Evolutionary conservation across 768 basidiomycete genomes (phyloP), one percentile per base, ranked within the genome.

Genomic region (Thelephora ganbajun): DNA sequence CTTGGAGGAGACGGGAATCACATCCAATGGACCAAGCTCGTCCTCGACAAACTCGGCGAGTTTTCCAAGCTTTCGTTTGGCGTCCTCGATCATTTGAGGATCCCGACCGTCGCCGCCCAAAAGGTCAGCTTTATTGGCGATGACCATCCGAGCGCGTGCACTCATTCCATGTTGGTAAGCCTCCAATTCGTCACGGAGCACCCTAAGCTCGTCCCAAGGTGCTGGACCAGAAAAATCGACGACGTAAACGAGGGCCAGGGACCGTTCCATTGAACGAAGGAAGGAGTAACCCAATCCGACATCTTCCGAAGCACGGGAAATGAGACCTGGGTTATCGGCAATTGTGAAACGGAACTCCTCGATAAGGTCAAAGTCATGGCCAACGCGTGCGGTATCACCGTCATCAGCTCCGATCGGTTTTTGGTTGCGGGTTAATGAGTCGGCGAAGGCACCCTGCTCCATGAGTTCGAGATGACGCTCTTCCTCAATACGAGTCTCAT

Each of bases 111-210:
- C 58, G 0, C 64, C 70, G 1, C 69, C 84, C 2, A 94, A 72
- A 30, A 88, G 60, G 65, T 99, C 96, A 0, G 91, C 96, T 63
- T 99, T 99, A 69, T 97, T 99, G 22, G 89, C 86, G 14, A 98
- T 69, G 35, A 99, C 86, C 59, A 96, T 71, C 20, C 81, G 71
- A 18, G 79, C 83, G 57, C 84, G 79, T 16, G 63, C 57, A 58
- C 83, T 84, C 73, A 97, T 77, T 12, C 83, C 89, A 2, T 73
- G 68, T 58, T 85, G 78, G 61, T 86, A 84, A 56, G 74, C 77
- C 57, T 92, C 87, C 23, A 98, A 66, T 63, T 98, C 94, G n/a
- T 80, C 75, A 18, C 73, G 69, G 11, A 98, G 68, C 11, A 83
- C 70, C 3, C 64, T 57, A 20, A 97, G 69, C 46, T 91, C 90